Evolutionary conservation across 2,329 filamentous ascomycete genomes (phyloP), one percentile per base, ranked within the genome.

Genomic region (Paracamarosporium sp.): DNA sequence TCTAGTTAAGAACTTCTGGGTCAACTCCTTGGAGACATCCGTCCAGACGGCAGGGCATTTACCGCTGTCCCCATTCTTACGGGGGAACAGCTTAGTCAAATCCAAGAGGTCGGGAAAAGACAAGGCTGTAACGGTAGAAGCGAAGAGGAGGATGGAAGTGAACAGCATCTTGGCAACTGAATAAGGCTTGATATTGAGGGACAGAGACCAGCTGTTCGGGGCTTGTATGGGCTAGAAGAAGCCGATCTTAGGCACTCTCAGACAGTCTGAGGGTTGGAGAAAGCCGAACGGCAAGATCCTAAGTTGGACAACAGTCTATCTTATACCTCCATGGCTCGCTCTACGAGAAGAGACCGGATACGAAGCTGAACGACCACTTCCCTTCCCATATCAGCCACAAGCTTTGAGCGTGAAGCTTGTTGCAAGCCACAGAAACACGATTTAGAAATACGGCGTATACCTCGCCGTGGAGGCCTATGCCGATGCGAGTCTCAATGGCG

Each of bases 41-140:
- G 60, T 59, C 74, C 73, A 76, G 36, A 74, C 63, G 1, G 63
- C 57, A 25, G 69, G 71, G 41, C 73, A 76, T 38, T 53, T 59
- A 40, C 43, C 45, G 40, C 31, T 48, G 17, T 50, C 53, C 3
- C 51, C 43, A 41, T 63, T 36, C 24, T 60, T 59, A 25, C 64
- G 66, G 24, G 55, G n/a, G 15, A 66, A 60, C 15, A 66, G 41
- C 31, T 53, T 30, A 11, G 40, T 50, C 46, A 64, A 36, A 12
- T 48, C 30, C 11, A 55, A 56, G 4, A 56, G 22, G 25, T 65
- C 59, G 31, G 64, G 59, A 11, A 65, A 56, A 1, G 65, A 64
- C 17, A 68, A 27, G 27, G 65, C 65, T 17, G 62, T 53, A 31
- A 59, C 59, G 3, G 62, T 59, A 25, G 62, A 61, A 22, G 57